Conservation (phyloP, 768 basidiomycete species). For the Pholiota conissans region DNA sequence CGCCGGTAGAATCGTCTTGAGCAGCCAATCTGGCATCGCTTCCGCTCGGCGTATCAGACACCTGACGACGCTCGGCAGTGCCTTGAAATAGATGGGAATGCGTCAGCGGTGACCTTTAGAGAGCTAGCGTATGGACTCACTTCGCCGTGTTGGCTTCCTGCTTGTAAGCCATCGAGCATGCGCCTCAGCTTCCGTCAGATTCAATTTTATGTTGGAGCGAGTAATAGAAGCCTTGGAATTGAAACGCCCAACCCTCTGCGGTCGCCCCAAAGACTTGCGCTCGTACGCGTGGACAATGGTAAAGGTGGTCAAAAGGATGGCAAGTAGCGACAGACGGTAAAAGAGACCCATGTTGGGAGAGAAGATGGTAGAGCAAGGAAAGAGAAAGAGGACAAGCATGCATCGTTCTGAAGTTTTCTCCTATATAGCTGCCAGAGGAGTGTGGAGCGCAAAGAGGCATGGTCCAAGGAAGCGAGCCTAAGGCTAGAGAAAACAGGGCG, state of each 20-base stretch:
- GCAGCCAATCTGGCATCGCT: neutral
- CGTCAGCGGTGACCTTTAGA: no score
- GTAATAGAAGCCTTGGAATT: neutral
- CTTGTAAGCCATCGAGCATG: constrained; percentile 5
- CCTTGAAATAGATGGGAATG: neutral
- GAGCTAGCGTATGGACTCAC: neutral
- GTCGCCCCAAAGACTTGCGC: neutral
- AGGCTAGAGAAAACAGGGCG: neutral
- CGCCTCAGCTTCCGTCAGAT: neutral
- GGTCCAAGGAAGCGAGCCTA: neutral
- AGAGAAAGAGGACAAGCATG: neutral
- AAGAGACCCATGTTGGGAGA: neutral
- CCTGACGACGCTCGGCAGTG: constrained; percentile 5
- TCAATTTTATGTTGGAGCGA: neutral
- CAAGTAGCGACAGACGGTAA: constrained; percentile 5
- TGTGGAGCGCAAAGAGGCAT: neutral
- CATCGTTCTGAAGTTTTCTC: neutral
- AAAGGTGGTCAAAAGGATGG: constrained; percentile 3
- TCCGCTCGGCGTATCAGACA: neutral
- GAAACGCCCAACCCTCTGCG: constrained; percentile 3
- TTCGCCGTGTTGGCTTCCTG: constrained; percentile 8
- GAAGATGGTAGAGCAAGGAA: neutral
- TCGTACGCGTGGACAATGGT: neutral
- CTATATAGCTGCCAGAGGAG: neutral
- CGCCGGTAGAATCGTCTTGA: neutral